Conservation (phyloP, 768 basidiomycete species). For the Amanita rimosa region DNA sequence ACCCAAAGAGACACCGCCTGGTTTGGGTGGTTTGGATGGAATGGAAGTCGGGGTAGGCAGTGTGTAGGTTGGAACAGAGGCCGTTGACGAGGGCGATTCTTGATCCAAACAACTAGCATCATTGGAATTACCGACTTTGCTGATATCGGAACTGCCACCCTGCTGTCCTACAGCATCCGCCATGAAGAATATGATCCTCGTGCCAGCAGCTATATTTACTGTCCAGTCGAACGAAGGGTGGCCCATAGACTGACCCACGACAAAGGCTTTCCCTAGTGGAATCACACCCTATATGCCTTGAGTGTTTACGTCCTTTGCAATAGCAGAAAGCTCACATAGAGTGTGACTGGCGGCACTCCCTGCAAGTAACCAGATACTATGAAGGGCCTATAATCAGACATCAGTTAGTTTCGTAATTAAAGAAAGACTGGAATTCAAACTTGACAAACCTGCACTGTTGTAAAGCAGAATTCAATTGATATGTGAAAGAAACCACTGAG, state of each 20-base stretch:
- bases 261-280: constrained; percentile 45
- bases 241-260: constrained; percentile 29
- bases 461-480: constrained; percentile 38
- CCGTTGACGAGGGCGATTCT: constrained; percentile 42
- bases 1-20: constrained; percentile 23
- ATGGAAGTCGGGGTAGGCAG: constrained; percentile 12
- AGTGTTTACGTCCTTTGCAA: not conserved
- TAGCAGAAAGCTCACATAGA: constrained; percentile 28
- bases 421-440: constrained; percentile 5
- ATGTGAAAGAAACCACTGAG: constrained; percentile 31
- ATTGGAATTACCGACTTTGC: constrained; percentile 33
- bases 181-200: constrained; percentile 46
- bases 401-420: not conserved
- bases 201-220: constrained; percentile 46
- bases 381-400: constrained; percentile 26
- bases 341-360: constrained; percentile 43
- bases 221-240: constrained; percentile 38
- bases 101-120: constrained; percentile 40
- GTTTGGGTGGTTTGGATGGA: constrained; percentile 5
- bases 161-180: constrained; percentile 34
- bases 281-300: constrained; percentile 37
- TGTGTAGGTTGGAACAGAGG: constrained; percentile 15
- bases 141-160: constrained; percentile 52
- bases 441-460: constrained; percentile 48
- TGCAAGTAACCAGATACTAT: constrained; percentile 29